phyloP scores from a whole-genome alignment of 2,329 filamentous ascomycete genomes.

The Nectriaceae sp. region DNA sequence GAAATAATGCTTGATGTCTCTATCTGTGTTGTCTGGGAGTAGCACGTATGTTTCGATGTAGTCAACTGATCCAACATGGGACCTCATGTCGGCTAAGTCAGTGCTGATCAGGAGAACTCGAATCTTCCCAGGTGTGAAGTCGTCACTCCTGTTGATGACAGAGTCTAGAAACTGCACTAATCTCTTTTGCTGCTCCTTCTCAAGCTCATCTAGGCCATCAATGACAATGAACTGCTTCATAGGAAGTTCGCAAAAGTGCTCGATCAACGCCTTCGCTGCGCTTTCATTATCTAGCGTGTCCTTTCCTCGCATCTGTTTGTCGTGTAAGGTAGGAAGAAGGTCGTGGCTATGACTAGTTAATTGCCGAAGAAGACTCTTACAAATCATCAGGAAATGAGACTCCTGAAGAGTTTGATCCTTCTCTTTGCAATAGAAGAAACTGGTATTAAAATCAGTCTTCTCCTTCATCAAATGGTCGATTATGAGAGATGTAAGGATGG shows the following conservation, averaged over 20 bases:
- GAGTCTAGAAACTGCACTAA: slow-evolving; percentile 27
- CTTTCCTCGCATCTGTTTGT: not conserved
- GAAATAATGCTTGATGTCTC: slow-evolving; percentile 8
- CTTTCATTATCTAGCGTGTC: slow-evolving; percentile 6
- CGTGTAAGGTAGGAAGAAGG: slow-evolving; percentile 3
- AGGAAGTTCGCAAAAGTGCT: slow-evolving; percentile 30
- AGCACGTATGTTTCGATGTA: slow-evolving; percentile 1
- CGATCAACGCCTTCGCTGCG: slow-evolving; percentile 31
- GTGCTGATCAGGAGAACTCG: too few species aligned
- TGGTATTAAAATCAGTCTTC: too few species aligned
- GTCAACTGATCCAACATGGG: too few species aligned
- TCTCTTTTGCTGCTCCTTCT: slow-evolving; percentile 27
- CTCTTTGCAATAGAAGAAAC: too few species aligned
- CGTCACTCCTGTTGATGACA: slow-evolving; percentile 5
- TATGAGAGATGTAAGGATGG: too few species aligned
- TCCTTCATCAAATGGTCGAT: too few species aligned
- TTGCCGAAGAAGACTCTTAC: too few species aligned
- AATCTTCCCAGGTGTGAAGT: not conserved
- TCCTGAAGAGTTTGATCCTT: too few species aligned
- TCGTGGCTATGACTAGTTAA: slow-evolving; percentile 1
- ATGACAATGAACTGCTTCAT: slow-evolving; percentile 39
- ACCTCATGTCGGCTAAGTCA: too few species aligned
- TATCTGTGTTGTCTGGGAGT: not conserved
- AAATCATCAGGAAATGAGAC: too few species aligned
- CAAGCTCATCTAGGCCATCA: slow-evolving; percentile 48